Evolutionary conservation across 192 early-diverging fungal species (phyloP), one percentile per base, ranked within the genome.

Genomic region (Backusella sp.): DNA sequence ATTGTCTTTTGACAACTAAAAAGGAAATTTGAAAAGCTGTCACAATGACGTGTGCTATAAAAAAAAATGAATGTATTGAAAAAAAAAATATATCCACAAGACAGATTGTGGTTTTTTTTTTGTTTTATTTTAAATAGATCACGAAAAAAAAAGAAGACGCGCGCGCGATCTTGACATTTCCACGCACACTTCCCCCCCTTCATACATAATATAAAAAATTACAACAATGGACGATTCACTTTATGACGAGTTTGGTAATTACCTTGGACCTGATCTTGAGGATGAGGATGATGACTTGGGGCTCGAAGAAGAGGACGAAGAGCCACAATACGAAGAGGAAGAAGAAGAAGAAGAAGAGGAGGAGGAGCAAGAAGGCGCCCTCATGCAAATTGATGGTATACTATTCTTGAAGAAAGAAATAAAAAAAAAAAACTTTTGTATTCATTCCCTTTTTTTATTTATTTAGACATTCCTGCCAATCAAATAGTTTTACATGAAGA

Each of bases 231-330:
- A 93, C 75, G 92, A 91, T 76, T 87, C 90, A 65, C 83, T 91
- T 34, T 96, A 94, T 76, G 94, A 96, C 84, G 94, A 96, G 82
- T 96, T 95, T 86, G 97, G 98, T 73, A 99, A 99, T 89, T 99
- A 99, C 87, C 94, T 99, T 83, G 98, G 98, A 21, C 94, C 96
- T 41, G 96, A 98, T 72, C 85, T 98, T 39, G 93, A 92, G 30
- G 90, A 91, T 59, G 88, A 90, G 21, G 90, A 90, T 21, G 86
- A 89, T 37, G 87, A 88, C 39, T 86, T 82, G 37, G 76, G 83
- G 52, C 81, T 89, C 67, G 83, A 82, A 35, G 84, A 78, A 44
- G 90, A 91, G 41, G 77, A 86, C 9, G 86, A 88, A 8, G 68
- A 78, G 72, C n/a, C 73, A 70, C 59, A 82, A 75, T 52, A 74